A percentile compares a stretch with the other conserved stretches of the same genome.
Evolutionary conservation across 305 asterid species (phyloP).

Genomic region (Ajuga reptans): DNA sequence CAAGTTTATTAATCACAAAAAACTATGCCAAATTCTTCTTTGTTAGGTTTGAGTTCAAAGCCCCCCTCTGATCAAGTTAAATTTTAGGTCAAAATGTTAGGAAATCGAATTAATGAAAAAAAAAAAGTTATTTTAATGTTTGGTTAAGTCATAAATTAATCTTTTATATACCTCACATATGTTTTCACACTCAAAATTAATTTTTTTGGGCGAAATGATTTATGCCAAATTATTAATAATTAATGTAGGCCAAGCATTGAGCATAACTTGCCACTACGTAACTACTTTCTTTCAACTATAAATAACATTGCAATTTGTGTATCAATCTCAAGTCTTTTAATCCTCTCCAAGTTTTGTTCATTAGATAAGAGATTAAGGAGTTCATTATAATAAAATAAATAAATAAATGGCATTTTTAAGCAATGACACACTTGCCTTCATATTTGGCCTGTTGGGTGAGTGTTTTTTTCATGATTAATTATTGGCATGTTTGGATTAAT

Average conservation of each 20-base stretch:
- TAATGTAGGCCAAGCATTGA: slow-evolving; percentile 22
- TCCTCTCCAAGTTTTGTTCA: background rate
- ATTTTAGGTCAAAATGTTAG: slow-evolving; percentile 9
- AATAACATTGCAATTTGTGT: slow-evolving; percentile 17
- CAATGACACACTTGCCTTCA: slow-evolving; percentile 34
- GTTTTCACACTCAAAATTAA: background rate
- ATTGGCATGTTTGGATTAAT: too few species aligned
- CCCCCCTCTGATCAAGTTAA: background rate
- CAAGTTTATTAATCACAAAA: slow-evolving; percentile 17
- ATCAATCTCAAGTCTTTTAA: slow-evolving; percentile 3
- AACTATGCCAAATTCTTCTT: slow-evolving; percentile 11
- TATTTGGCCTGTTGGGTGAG: slow-evolving; percentile 56
- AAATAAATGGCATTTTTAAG: slow-evolving; percentile 32
- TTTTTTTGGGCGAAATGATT: too few species aligned
- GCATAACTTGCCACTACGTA: slow-evolving; percentile 24
- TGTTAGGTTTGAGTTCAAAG: slow-evolving; percentile 19
- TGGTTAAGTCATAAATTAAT: background rate
- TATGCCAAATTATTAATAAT: background rate
- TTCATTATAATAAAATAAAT: background rate
- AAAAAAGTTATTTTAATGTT: background rate
- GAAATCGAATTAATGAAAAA: background rate
- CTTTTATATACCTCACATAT: background rate
- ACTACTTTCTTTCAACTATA: slow-evolving; percentile 27
- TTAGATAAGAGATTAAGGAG: background rate
- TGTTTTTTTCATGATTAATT: background rate